Base-by-base conservation (phyloP, 345 rosid genomes). In the Brassica carinata region DNA sequence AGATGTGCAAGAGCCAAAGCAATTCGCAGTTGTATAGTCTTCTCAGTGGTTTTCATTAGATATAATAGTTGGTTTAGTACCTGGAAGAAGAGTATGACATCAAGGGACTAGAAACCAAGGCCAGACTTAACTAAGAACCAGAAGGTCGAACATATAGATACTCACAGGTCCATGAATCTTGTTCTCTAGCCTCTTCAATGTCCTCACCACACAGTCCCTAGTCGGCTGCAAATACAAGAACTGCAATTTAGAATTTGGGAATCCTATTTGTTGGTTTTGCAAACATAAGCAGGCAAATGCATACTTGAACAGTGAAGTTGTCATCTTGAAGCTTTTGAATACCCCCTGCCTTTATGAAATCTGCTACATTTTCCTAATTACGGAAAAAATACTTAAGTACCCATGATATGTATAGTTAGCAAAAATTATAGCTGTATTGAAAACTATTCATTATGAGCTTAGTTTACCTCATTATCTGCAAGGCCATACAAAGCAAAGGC, bases 1-100 rank as follows among this genome's bases (percentile, higher is more conserved):
- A 90, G 88, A 81, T 90, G 86, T 79, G 97, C 90, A 75, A 92
- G 90, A 75, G 94, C 79, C 83, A 89, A 74, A 83, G 90, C 89
- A 79, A 92, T 78, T 77, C 82, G 83, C 75, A 77, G 89, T 79
- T 90, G 89, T 71, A 86, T 76, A 67, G 80, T 61, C 78, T 80
- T 87, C 59, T 87, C 89, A 0, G 85, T 80, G 64, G 71, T 81
- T 57, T 85, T 84, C 90, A 90, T 86, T 75, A 87, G 61, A 81
- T 88, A 88, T 68, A 92, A 64, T 27, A 90, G 80, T 77, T 83
- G 87, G 71, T 79, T 87, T 72, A 90, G 64, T 18, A 85, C 88
- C 97, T 91, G 82, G 64, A 31, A 67, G 33, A 70, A 66, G 15
- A 11, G 43, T 62, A 2, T 33, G 13, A 48, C 13, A 72, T 71